Base-by-base conservation (phyloP, 2,329 filamentous ascomycete genomes). In the Acrocalymma vagum region DNA sequence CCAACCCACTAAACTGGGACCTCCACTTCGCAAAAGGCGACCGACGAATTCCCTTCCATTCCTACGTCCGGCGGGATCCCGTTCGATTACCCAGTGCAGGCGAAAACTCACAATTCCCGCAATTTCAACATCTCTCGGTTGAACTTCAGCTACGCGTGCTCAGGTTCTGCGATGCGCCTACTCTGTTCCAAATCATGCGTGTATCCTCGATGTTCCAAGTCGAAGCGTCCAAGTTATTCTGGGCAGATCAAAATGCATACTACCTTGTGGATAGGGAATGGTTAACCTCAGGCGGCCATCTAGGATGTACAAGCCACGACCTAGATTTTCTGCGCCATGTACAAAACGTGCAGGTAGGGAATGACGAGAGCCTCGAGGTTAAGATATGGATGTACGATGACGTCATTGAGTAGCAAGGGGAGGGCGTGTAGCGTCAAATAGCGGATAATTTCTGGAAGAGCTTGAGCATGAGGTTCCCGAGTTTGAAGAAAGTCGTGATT, bases 221-320 rank as follows among this genome's bases (percentile, higher is more conserved):
- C n/a, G 53, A 56, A 41, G 51, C 53, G 6, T 25, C 38, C 8
- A 56, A 56, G 32, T 42, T 51, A 2, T 56, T 54, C 20, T 56
- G 50, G 53, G 42, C 34, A 15, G 11, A 45, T 23, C 29, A 27
- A 18, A 21, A 45, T 9, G 30, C 42, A 6, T 52, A 43, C 15
- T 54, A 33, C 25, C 33, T 49, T n/a, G 21, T 52, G 11, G 13
- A 24, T 3, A 21, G 26, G 6, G 0, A 21, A 9, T 56, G 50
- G 53, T 40, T 56, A 11, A n/a, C 41, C 8, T 17, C 23, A 14
- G 45, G 45, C 9, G 51, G 48, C 4, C 29, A 50, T 20, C 17
- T 48, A n/a, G 51, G 48, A 24, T 28, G 17, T 27, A 43, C 45
- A 25, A 26, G 15, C 17, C 27, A 35, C 29, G 50, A 56, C 24